phyloP scores from a whole-genome alignment of 768 basidiomycete genomes.

The Russula abietina region DNA sequence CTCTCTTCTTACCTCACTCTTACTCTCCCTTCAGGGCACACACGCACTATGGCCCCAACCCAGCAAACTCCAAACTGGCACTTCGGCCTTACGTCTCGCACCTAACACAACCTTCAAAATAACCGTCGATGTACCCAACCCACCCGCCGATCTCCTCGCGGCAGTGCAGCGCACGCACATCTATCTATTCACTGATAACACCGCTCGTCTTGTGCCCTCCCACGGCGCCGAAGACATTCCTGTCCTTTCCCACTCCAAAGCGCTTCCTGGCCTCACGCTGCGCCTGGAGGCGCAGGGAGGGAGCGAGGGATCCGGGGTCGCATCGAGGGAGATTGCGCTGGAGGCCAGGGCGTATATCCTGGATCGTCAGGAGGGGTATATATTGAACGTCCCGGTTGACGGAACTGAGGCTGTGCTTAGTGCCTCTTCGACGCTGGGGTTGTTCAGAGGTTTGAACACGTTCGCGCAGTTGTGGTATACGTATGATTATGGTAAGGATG shows the following conservation, averaged over 20 bases:
- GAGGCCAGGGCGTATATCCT: constrained; percentile 35
- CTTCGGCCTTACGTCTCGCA: constrained; percentile 36
- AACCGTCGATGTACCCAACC: constrained; percentile 36
- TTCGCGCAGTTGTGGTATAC: constrained; percentile 48
- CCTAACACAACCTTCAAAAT: constrained; percentile 42
- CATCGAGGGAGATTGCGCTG: constrained; percentile 29
- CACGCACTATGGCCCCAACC: constrained; percentile 38
- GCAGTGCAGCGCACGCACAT: constrained; percentile 47
- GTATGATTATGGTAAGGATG: constrained; percentile 23
- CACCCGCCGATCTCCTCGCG: constrained; percentile 52
- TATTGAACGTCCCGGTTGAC: constrained; percentile 35
- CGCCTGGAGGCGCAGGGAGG: constrained; percentile 30
- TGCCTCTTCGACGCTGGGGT: constrained; percentile 45
- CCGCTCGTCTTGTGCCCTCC: constrained; percentile 52
- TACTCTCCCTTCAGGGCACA: constrained; percentile 21
- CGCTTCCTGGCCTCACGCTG: constrained; percentile 41
- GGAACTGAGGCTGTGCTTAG: constrained; percentile 35
- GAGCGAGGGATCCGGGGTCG: neutral
- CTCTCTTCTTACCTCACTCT: neutral
- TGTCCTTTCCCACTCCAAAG: constrained; percentile 36
- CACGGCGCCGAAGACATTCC: constrained; percentile 46
- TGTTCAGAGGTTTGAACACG: constrained; percentile 50
- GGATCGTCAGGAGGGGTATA: constrained; percentile 42
- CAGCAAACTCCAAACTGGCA: constrained; percentile 29
- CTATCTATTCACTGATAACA: constrained; percentile 42